A percentile compares a stretch with the other conserved stretches of the same genome.
phyloP scores from a whole-genome alignment of 495 filamentous ascomycete species.

The Cladorrhinum samala region DNA sequence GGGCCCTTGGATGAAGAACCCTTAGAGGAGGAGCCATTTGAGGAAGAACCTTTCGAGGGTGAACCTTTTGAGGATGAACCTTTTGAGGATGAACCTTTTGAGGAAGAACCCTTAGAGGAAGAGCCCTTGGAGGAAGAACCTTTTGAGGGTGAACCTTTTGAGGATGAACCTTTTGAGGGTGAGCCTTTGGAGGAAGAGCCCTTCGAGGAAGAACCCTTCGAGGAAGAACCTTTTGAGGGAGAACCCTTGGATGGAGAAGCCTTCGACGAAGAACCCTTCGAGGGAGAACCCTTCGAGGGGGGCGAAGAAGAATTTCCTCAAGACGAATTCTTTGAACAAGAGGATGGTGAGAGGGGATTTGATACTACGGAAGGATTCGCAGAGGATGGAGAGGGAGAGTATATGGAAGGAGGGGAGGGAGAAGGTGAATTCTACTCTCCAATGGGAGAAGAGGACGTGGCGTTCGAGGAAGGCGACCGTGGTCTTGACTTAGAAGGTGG shows the following conservation, averaged over 20 bases:
- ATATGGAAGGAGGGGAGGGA: neutral
- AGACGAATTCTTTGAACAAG: neutral
- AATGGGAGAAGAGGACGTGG: neutral
- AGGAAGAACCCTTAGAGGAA: neutral
- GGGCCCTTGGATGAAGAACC: neutral
- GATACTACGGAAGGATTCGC: neutral
- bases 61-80: neutral
- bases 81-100: neutral
- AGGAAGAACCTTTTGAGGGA: neutral
- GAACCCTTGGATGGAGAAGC: neutral
- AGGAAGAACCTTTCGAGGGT: neutral
- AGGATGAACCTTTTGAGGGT: neutral
- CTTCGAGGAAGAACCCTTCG: neutral
- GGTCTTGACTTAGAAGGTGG: neutral
- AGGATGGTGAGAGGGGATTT: neutral
- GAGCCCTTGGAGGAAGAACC: neutral
- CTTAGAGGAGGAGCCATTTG: neutral
- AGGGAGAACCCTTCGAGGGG: neutral
- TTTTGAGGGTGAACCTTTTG: neutral
- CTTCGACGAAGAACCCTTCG: neutral
- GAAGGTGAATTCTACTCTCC: neutral
- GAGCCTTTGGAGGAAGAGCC: slow-evolving; percentile 1
- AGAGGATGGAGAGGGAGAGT: neutral
- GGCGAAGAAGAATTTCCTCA: neutral
- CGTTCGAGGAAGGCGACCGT: neutral